Evolutionary conservation across 108 stramenopile genomes (phyloP).

Genomic region (Pseudonitzschia pungens): DNA sequence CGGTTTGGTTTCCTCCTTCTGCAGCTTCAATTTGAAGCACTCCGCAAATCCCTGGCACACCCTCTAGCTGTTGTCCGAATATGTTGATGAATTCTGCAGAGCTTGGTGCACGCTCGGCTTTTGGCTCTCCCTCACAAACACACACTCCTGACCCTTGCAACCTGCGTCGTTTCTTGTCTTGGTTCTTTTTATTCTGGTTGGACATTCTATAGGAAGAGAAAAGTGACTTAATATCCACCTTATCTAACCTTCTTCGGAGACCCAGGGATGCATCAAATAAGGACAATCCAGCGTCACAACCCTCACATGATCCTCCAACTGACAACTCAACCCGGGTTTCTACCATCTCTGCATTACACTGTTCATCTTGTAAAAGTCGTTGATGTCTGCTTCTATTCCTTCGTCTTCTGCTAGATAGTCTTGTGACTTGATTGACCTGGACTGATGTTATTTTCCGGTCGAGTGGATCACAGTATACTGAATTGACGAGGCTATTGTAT

Average conservation of each 20-base stretch:
- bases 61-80: no score
- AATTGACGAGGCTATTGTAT: constrained; percentile 8
- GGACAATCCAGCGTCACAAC: background rate
- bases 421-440: background rate
- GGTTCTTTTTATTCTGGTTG: no score
- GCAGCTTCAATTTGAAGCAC: no score
- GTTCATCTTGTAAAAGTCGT: background rate
- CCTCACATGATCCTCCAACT: constrained; percentile 4
- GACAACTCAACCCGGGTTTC: background rate
- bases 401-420: background rate
- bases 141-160: background rate
- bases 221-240: background rate
- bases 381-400: background rate
- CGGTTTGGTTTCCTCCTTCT: no score
- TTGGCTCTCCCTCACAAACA: no score
- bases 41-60: no score
- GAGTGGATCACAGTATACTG: constrained; percentile 11
- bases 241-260: no score
- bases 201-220: background rate
- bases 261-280: background rate
- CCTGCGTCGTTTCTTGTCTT: no score
- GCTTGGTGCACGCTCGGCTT: no score
- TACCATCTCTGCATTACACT: background rate
- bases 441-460: background rate
- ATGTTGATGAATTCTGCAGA: no score